Base-by-base conservation (phyloP, 2,329 filamentous ascomycete species). In the Coleophoma eucalyptorum region DNA sequence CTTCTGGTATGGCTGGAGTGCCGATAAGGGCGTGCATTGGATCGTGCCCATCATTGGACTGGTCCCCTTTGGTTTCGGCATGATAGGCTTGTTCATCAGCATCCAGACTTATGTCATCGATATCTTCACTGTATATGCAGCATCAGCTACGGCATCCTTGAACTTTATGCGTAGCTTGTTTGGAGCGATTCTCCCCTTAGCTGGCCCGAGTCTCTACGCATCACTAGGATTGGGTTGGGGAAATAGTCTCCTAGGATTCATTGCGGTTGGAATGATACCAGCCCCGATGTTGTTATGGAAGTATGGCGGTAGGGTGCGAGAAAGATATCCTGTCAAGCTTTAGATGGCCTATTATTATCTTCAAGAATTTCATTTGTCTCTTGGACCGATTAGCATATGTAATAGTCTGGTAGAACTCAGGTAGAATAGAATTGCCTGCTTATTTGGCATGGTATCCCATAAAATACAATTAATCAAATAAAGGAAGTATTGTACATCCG, bases 1-100 rank as follows among this genome's bases (percentile, higher is more conserved):
- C 1, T 77, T 77, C 56, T 76, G 74, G 75, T 64, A 77, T 12
- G 75, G 70, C 11, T 77, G 74, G 74, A 72, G 72, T 2, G 66
- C 67, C 5, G 68, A 69, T 26, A 51, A 67, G 0, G 54, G 49
- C 15, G 67, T 75, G 31, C 69, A 67, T 15, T 69, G 71, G 50
- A 75, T 74, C 67, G 72, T 69, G 0, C 64, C 67, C 5, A 67
- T 77, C 4, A 58, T 72, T 1, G 72, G 70, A 0, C 62, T 67
- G 0, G 62, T 58, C 0, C 43, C 75, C 0, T 74, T 77, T 15
- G 73, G 74, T 0, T 74, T 70, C 34, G 69, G 68, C 1, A 64
- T 76, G 52, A 69, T 69, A n/a, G 67, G 69, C 3, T 68, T 75
- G 46, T 72, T 69, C 53, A 65, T 70, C 43, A 65, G 63, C 2